Evolutionary conservation across 2,329 filamentous ascomycete genomes (phyloP), one percentile per base, ranked within the genome.

Genomic region (Exophiala mesophila): DNA sequence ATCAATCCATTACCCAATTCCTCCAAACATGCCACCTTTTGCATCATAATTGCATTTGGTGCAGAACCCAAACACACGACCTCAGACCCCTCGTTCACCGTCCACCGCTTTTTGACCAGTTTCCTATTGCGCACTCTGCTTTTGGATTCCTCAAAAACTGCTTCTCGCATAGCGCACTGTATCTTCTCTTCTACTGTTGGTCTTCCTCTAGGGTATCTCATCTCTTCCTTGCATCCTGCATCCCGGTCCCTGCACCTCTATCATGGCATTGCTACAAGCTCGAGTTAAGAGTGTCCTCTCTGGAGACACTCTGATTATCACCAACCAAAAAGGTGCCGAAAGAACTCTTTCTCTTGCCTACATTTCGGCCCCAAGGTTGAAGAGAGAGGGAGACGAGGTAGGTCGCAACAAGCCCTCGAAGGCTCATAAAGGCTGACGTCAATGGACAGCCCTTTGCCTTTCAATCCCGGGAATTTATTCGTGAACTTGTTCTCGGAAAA

Each of bases 231-330:
- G 13, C n/a, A 33, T 23, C 31, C 13, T 7, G 6, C 28, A 31
- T 42, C 21, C 24, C 26, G 15, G 12, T n/a, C n/a, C n/a, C n/a
- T n/a, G n/a, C n/a, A 23, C 13, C 26, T 30, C 23, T 33, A 13
- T 30, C 19, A 55, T 56, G 54, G 43, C 52, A n/a, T 35, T 64
- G 53, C 55, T 70, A 43, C 65, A 76, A 70, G 75, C 82, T 63
- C 85, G 82, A 59, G 89, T 97, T 67, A 98, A 98, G 76, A 87
- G 84, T 63, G 87, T 95, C 56, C 73, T 94, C 60, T 96, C 89
- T 60, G 92, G 92, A 59, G 92, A 97, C 72, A 95, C 89, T 19
- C 70, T 97, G 57, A 73, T 97, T 53, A 72, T 97, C 59, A 80
- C 83, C 57, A 83, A 82, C 65, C 89, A 94, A 63, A 83, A 85